Evolutionary conservation across 140 eudicot genomes (phyloP), one percentile per base, ranked within the genome.

Genomic region (Stevia rebaudiana): DNA sequence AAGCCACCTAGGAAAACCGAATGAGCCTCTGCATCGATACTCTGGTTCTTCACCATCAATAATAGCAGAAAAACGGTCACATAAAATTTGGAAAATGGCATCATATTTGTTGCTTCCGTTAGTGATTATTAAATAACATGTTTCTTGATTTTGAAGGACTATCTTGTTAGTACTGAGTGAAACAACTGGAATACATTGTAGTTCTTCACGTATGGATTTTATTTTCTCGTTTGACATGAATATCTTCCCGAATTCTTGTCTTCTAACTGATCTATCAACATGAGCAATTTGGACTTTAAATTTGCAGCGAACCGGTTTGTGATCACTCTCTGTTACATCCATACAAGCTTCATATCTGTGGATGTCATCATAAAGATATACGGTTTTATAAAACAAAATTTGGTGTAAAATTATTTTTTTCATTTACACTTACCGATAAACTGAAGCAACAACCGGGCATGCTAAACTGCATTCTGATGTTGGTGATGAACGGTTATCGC

Each of bases 311-410:
- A 92, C 96, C 0, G 98, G 98, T 66, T 92, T 92, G 65, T 92
- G 98, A 71, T 92, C 98, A 58, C 98, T 92, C 73, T 92, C 98
- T 65, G 60, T 75, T 72, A 92, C 98, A 49, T 92, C 98, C 98
- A 92, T 92, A 74, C 92, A 79, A 35, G 96, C 98, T 40, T 88
- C 96, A 10, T 92, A 92, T 72, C 98, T 92, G 53, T 64, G 11
- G 55, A 61, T 37, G 22, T 33, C 43, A 57, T 12, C 18, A 69
- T 17, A 0, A 61, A 44, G 36, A 30, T 17, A 76, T 11, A 30
- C 52, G 68, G 70, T 57, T 51, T 40, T 43, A 55, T 37, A 17
- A 62, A 53, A 60, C 31, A 15, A 4, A 40, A 69, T 1, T 8
- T n/a, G 11, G 36, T 53, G 11, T 28, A 43, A 2, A 31, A 16